Base-by-base conservation (phyloP, 495 filamentous ascomycete genomes). In the Penicillium psychrofluorescens region DNA sequence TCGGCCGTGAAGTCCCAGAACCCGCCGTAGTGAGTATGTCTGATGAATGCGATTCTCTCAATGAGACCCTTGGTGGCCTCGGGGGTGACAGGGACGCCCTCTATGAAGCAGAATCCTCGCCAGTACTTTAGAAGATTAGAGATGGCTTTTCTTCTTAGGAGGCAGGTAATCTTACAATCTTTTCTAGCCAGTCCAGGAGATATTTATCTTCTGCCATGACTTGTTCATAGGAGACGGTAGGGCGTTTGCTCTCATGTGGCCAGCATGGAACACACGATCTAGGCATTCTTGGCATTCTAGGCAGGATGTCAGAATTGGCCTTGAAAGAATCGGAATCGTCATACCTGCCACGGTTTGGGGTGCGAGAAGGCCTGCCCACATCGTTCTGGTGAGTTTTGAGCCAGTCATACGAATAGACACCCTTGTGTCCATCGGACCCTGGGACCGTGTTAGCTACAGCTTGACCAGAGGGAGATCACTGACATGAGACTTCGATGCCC, bases 1-100 rank as follows among this genome's bases (percentile, higher is more conserved):
- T 95, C 86, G 29, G 90, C 80, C 1, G 84, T 90, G 62, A 97
- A 95, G 62, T 95, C 88, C 75, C 90, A 97, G 67, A 96, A 95
- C 22, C 85, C 89, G 78, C 88, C 91, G 58, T 96, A 97, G 58
- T 97, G 91, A 0, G 91, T 97, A 33, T 79, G 61, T 9, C 87
- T 75, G 53, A 96, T 88, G 49, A 87, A 86, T 8, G 86, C 77
- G 41, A 97, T 94, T 22, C 80, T 77, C 55, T 88, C 77, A 2
- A 96, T 70, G 6, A 95, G 70, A 27, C 63, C 44, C 54, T 88
- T 51, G 2, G 91, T 95, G 5, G 76, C 68, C 53, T 83, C 71
- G 0, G 87, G 85, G 12, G 74, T 74, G 16, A 73, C 56, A 1
- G 90, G 88, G 33, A 81, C 81, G 33, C 67, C 74, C 12, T 76